Evolutionary conservation across 1,139 yeast species (phyloP), one percentile per base, ranked within the genome.

Genomic region (Komagataea norvegica): DNA sequence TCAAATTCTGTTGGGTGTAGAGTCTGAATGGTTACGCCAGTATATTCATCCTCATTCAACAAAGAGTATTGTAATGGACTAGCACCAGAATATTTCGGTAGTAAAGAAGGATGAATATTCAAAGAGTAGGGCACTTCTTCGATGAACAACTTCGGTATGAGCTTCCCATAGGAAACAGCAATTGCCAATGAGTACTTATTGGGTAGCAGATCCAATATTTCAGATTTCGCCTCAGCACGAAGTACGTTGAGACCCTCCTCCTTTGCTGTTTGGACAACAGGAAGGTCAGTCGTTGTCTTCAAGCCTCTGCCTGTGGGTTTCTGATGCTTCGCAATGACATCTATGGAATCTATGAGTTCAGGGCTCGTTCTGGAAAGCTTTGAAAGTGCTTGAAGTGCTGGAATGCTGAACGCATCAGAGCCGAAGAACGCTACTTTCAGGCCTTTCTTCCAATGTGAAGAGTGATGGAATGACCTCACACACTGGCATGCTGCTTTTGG

Each of bases 21-120:
- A 0, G 95, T 85, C 57, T 91, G 99, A 0, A 93, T 73, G 0
- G 96, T 76, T 9, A 87, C 95, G 0, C 98, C 98, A 0, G 97
- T 81, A 21, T 41, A 47, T 1, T 47, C 30, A 47, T 83, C 91
- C 36, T 69, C 69, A 46, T 83, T 76, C 52, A 88, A 60, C 18
- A 93, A 59, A 0, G 96, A 80, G 45, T 77, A 72, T 47, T 91
- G 97, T 6, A 93, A 63, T 0, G 99, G 99, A 3, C 96, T 82
- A 0, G 97, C 79, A 0, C 99, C 99, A 2, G 89, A 73, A 53
- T 85, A 79, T 36, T 62, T 65, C 0, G 98, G 98, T 10, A 91
- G 67, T 14, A 89, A 59, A 0, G 96, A 87, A 0, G 99, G 99
- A 56, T 91, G 99, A 0, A 91, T 89, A 55, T 91, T 91, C 18